Percentiles rank a stretch among this genome's conserved stretches.
phyloP scores from a whole-genome alignment of 2,329 filamentous ascomycete genomes.

The Leptodontidium sp. region DNA sequence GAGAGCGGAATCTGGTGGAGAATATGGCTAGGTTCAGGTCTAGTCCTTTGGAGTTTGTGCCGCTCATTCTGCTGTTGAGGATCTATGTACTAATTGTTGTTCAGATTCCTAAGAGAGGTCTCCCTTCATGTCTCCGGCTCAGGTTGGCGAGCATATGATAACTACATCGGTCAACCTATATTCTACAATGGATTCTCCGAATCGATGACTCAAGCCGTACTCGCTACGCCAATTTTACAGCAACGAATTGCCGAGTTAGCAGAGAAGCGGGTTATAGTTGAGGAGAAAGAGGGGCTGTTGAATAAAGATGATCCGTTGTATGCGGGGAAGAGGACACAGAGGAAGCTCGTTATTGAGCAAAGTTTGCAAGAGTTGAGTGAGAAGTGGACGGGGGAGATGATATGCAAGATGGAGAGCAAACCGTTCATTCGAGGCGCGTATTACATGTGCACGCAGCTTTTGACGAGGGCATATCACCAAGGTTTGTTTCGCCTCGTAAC shows the following conservation, averaged over 20 bases:
- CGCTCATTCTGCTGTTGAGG: slow-evolving; percentile 20
- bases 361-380: slow-evolving; percentile 84
- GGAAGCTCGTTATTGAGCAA: slow-evolving; percentile 71
- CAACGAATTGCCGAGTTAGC: slow-evolving; percentile 80
- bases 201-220: slow-evolving; percentile 81
- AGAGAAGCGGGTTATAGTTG: slow-evolving; percentile 74
- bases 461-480: slow-evolving; percentile 94
- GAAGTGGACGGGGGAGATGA: slow-evolving; percentile 92
- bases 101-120: slow-evolving; percentile 87
- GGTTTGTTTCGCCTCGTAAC: slow-evolving; percentile 54
- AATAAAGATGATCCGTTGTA: slow-evolving; percentile 63
- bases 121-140: slow-evolving; percentile 91
- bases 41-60: slow-evolving; percentile 65
- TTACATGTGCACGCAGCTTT: slow-evolving; percentile 84
- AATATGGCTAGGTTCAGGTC: slow-evolving; percentile 87
- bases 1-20: slow-evolving; percentile 77
- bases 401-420: slow-evolving; percentile 98
- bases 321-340: slow-evolving; percentile 59
- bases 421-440: slow-evolving; percentile 91
- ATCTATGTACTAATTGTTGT: slow-evolving; percentile 19
- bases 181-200: slow-evolving; percentile 94
- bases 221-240: slow-evolving; percentile 79
- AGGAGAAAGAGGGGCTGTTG: slow-evolving; percentile 78
- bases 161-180: slow-evolving; percentile 88
- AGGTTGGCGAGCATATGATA: slow-evolving; percentile 94